Evolutionary conservation across 176 grass and related monocot species (phyloP).

Genomic region (Alopecurus myosuroides): DNA sequence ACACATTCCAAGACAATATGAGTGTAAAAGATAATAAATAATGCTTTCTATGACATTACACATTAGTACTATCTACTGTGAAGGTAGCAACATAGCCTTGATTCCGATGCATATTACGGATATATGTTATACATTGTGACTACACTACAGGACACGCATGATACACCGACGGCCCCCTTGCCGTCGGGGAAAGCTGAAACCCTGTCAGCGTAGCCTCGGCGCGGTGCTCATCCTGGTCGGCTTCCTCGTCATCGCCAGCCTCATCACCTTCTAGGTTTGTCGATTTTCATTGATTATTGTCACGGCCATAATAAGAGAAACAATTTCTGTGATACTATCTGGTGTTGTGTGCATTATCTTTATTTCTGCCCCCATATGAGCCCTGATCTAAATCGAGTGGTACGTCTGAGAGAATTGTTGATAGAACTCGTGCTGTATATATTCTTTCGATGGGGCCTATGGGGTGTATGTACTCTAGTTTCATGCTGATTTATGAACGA

Average conservation of each 20-base stretch:
- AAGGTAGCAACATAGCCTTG: too few species aligned
- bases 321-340: neutral
- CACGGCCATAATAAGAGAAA: neutral
- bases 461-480: constrained; percentile 9
- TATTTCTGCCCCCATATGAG: neutral
- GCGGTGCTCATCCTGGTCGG: constrained; percentile 76
- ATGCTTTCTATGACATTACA: too few species aligned
- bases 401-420: constrained; percentile 13
- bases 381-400: neutral
- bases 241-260: constrained; percentile 73
- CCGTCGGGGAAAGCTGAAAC: too few species aligned
- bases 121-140: too few species aligned
- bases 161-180: too few species aligned
- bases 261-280: constrained; percentile 71
- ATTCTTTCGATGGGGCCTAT: constrained; percentile 16
- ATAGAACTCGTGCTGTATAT: constrained; percentile 38
- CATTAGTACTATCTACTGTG: too few species aligned
- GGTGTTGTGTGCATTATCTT: neutral
- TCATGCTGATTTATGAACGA: constrained; percentile 19
- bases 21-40: too few species aligned
- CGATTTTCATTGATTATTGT: neutral
- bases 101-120: too few species aligned
- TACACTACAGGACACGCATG: too few species aligned
- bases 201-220: too few species aligned
- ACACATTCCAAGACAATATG: too few species aligned